Evolutionary conservation across 192 early-diverging fungal genomes (phyloP).

Genomic region (Pilaira anomala): DNA sequence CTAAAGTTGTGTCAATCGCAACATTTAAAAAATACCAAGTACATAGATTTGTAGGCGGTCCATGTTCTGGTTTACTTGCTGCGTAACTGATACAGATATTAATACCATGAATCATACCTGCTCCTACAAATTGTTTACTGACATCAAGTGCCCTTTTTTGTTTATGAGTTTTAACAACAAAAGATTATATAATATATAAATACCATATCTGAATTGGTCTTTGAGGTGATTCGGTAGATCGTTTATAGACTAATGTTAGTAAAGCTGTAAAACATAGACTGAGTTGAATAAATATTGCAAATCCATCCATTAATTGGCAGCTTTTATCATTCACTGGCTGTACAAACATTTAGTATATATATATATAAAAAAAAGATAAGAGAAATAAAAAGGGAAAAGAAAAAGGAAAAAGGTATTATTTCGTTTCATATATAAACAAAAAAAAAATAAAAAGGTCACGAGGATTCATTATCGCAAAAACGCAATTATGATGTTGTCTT

Average conservation of each 20-base stretch:
- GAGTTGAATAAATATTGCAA: slow-evolving; percentile 68
- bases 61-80: slow-evolving; percentile 46
- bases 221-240: slow-evolving; percentile 63
- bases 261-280: slow-evolving; percentile 65
- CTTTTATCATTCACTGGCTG: slow-evolving; percentile 16
- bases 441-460: not conserved
- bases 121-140: slow-evolving; percentile 72
- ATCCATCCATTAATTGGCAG: slow-evolving; percentile 56
- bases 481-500: too few relatives aligned
- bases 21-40: slow-evolving; percentile 75
- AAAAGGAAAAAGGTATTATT: not conserved
- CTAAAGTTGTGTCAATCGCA: slow-evolving; percentile 72
- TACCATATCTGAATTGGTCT: slow-evolving; percentile 66
- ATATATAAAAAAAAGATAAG: not conserved
- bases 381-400: slow-evolving; percentile 3
- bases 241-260: slow-evolving; percentile 67
- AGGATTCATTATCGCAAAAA: too few relatives aligned
- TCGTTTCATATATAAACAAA: too few relatives aligned
- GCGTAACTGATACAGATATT: slow-evolving; percentile 66
- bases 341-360: not conserved
- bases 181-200: not conserved
- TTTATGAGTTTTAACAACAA: not conserved
- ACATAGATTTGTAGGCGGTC: slow-evolving; percentile 60
- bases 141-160: slow-evolving; percentile 62
- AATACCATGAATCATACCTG: slow-evolving; percentile 62